Evolutionary conservation across 164 flowering plant genomes (phyloP).

Genomic region (Euptelea pleiosperma): DNA sequence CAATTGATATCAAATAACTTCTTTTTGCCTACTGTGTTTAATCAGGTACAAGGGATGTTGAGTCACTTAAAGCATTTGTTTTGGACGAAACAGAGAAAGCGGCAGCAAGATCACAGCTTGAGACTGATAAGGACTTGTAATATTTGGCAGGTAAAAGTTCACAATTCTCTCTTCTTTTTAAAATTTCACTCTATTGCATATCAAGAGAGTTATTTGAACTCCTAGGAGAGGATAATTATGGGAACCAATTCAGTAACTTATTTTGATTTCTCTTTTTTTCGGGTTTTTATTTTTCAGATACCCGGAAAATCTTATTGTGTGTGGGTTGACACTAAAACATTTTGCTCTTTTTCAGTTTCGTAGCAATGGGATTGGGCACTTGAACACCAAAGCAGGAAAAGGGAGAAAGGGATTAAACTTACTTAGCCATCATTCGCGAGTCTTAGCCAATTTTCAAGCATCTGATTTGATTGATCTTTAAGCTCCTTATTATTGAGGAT

Average conservation of each 20-base stretch:
- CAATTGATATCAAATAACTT: no score
- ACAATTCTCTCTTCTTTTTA: not conserved
- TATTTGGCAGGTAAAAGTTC: conserved; percentile 14
- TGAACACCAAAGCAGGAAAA: not conserved
- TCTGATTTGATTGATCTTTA: not conserved
- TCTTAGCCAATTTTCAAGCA: not conserved
- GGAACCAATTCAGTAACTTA: no score
- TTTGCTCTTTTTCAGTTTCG: no score
- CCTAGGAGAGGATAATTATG: no score
- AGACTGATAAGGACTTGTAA: conserved; percentile 55
- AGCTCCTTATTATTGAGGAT: no score
- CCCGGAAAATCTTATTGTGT: no score
- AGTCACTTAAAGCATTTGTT: conserved; percentile 67
- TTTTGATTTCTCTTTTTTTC: no score
- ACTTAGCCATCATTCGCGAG: not conserved
- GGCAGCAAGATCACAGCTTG: conserved; percentile 53
- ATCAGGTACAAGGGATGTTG: conserved; percentile 74
- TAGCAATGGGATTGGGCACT: not conserved
- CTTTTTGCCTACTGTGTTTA: not conserved
- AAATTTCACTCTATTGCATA: not conserved
- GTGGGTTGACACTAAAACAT: no score
- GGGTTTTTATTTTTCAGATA: no score
- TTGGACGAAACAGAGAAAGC: conserved; percentile 86
- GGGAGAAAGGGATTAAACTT: not conserved
- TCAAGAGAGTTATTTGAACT: no score